These are phyloP conservation scores for Sporothrix globosa DNA, from an alignment of 2,329 filamentous ascomycete species.

Conservation along the genomic window DNA sequence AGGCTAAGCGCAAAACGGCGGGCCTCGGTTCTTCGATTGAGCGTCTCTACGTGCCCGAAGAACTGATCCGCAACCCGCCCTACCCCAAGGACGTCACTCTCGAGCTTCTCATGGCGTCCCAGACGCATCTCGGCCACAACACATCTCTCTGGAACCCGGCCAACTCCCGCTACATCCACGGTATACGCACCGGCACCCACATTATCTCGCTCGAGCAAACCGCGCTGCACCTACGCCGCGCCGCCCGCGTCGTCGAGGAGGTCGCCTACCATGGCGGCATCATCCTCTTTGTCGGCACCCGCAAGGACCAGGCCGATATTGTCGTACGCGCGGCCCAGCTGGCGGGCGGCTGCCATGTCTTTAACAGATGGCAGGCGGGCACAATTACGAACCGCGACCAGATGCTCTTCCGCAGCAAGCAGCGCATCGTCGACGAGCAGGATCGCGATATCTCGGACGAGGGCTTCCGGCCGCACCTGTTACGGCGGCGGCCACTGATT, in stretches of 20 bases:
- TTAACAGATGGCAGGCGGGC: slow-evolving; percentile 90
- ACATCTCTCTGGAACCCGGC: slow-evolving; percentile 92
- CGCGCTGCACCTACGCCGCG: slow-evolving; percentile 85
- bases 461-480: slow-evolving; percentile 68
- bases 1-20: slow-evolving; percentile 52
- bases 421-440: slow-evolving; percentile 75
- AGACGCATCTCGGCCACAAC: slow-evolving; percentile 87
- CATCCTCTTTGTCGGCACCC: slow-evolving; percentile 87
- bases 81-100: slow-evolving; percentile 79
- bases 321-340: slow-evolving; percentile 81
- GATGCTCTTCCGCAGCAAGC: slow-evolving; percentile 71
- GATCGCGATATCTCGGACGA: slow-evolving; percentile 60
- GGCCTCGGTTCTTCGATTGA: slow-evolving; percentile 55
- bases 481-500: slow-evolving; percentile 66
- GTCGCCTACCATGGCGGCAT: slow-evolving; percentile 81
- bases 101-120: slow-evolving; percentile 84
- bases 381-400: slow-evolving; percentile 90
- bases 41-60: slow-evolving; percentile 65
- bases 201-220: slow-evolving; percentile 91
- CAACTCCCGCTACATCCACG: slow-evolving; percentile 93
- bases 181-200: slow-evolving; percentile 83
- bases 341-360: slow-evolving; percentile 81
- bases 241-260: slow-evolving; percentile 88
- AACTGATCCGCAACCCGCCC: slow-evolving; percentile 73
- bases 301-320: slow-evolving; percentile 76